Evolutionary conservation across 164 flowering plant species (phyloP).

Genomic region (Vitis amurensis): DNA sequence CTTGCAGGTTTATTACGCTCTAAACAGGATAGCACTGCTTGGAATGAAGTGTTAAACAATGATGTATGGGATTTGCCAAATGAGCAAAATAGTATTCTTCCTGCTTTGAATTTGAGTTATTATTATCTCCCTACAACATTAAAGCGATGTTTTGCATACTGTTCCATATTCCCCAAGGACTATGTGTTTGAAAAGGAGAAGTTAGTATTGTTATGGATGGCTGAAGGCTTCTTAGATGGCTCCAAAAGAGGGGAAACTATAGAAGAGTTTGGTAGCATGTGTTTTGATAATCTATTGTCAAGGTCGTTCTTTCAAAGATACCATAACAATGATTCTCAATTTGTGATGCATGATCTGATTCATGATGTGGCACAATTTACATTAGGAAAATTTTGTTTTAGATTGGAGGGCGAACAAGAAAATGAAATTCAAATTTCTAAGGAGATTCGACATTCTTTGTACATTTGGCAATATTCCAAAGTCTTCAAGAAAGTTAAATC

Average conservation of each 20-base stretch:
- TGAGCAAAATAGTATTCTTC: neutral
- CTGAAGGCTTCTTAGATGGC: neutral
- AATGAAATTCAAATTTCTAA: too few species aligned
- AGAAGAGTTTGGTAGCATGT: neutral
- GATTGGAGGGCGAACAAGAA: neutral
- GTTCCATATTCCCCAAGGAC: slow-evolving; percentile 12
- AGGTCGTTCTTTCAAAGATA: slow-evolving; percentile 4
- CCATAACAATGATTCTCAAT: neutral
- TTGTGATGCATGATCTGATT: slow-evolving; percentile 4
- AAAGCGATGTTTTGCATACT: slow-evolving; percentile 9
- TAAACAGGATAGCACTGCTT: too few species aligned
- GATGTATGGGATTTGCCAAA: neutral
- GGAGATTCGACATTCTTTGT: neutral
- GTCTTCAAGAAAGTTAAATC: neutral
- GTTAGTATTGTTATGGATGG: slow-evolving; percentile 5
- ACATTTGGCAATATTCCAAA: too few species aligned
- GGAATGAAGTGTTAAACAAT: too few species aligned
- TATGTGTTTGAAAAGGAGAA: neutral
- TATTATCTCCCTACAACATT: neutral
- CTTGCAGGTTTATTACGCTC: too few species aligned
- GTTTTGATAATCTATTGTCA: neutral
- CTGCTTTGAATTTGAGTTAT: neutral
- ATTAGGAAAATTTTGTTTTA: neutral
- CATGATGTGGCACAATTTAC: neutral
- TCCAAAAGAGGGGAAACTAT: neutral